Evolutionary conservation across 306 rosid species (phyloP), one percentile per base, ranked within the genome.

Genomic region (Carpinus viminea): DNA sequence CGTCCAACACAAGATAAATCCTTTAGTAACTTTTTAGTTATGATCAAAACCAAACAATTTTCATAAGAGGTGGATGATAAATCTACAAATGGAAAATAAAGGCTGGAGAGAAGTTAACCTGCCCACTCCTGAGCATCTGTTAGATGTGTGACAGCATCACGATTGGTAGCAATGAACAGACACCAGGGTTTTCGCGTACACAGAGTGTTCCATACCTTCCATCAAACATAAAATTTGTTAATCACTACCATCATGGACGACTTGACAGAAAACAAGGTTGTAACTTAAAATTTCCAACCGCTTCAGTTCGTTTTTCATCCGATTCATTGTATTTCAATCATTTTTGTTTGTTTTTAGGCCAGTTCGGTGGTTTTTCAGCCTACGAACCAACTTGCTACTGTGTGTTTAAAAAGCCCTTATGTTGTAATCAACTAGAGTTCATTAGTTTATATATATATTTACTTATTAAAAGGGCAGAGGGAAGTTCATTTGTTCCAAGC

Each of bases 111-210:
- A 84, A 80, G 80, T 70, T 56, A 80, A 95, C 99, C 98, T 80
- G 99, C 99, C 99, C 99, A 95, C 91, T 95, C 99, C 84, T 95
- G 99, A 80, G 98, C 98, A 83, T 95, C 99, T 41, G 98, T 95
- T 75, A 95, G 96, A 90, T 95, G 99, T 79, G 99, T 95, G 75
- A 95, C 99, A 75, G 99, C 99, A 85, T 95, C 99, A 54, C 93
- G 89, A 81, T 95, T 95, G 45, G 99, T 95, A 74, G 99, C 99
- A 80, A 95, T 87, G 91, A 95, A 95, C 74, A 95, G 94, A 79
- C 99, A 92, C 68, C 97, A n/a, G 99, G 99, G 86, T 95, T 95
- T 90, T 93, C 99, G 36, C 97, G 94, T 70, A 95, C 87, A 78
- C 99, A 95, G 55, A 95, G 98, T 77, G 98, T 95, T 74, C 93